phyloP scores from a whole-genome alignment of 2,329 filamentous ascomycete species.

The Ambrosiella xylebori region DNA sequence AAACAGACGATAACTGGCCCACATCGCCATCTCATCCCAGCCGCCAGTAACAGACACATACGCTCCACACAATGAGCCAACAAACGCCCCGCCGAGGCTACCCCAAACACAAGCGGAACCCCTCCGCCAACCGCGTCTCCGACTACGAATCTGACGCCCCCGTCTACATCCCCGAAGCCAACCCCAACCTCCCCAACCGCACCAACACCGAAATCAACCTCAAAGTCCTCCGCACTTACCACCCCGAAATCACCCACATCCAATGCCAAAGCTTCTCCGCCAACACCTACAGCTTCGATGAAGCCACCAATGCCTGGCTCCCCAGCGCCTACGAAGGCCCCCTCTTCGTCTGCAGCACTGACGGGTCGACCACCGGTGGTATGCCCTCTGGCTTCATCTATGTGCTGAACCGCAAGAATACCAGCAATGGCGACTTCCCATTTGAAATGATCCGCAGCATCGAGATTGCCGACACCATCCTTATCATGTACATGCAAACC shows the following conservation, averaged over 20 bases:
- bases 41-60: not conserved
- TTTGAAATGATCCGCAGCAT: constrained; percentile 44
- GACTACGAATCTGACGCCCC: constrained; percentile 52
- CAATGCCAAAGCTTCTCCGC: constrained; percentile 70
- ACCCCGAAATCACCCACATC: constrained; percentile 55
- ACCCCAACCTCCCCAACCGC: constrained; percentile 35
- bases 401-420: constrained; percentile 52
- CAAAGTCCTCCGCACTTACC: constrained; percentile 63
- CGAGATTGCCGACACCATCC: constrained; percentile 40
- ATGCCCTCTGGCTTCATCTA: constrained; percentile 36
- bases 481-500: constrained; percentile 30
- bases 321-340: constrained; percentile 75
- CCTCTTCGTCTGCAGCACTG: constrained; percentile 45
- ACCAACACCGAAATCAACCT: constrained; percentile 80
- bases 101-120: constrained; percentile 23
- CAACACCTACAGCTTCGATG: constrained; percentile 66
- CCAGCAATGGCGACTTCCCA: constrained; percentile 54
- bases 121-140: constrained; percentile 26
- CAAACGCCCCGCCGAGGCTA: constrained; percentile 24
- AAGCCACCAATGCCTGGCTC: constrained; percentile 54
- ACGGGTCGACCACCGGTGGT: not conserved
- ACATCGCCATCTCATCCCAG: not conserved
- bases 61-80: constrained; percentile 24
- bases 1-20: too few species aligned
- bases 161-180: constrained; percentile 27